Percentiles rank a stretch among this genome's conserved stretches.
These are phyloP conservation scores for Boletus rubescentipes DNA, from an alignment of 768 basidiomycete genomes.

Conservation along the genomic window DNA sequence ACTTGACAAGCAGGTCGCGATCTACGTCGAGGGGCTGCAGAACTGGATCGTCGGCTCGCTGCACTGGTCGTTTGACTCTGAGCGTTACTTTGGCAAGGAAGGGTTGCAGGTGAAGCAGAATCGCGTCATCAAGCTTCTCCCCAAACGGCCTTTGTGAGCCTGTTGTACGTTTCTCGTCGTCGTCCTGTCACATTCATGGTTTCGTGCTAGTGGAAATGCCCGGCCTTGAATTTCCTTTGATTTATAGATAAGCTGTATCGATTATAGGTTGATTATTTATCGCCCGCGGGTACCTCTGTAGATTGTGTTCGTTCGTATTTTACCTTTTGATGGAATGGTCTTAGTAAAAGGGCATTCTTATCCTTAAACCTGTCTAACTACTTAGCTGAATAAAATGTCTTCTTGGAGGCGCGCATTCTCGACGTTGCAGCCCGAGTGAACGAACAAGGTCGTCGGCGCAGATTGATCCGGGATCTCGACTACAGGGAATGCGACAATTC, in stretches of 20 bases:
- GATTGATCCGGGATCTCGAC: neutral
- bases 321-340: conserved; percentile 6
- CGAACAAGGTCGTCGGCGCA: neutral
- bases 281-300: neutral
- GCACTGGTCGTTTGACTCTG: conserved; percentile 71
- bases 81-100: conserved; percentile 64
- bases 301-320: conserved; percentile 11
- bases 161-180: neutral
- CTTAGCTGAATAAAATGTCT: neutral
- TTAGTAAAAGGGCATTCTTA: neutral
- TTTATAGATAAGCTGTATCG: conserved; percentile 13
- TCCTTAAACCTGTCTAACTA: neutral
- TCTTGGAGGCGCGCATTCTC: neutral
- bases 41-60: conserved; percentile 73
- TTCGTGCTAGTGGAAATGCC: neutral
- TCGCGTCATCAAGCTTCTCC: conserved; percentile 52
- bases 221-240: neutral
- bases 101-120: conserved; percentile 55
- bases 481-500: neutral
- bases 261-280: neutral
- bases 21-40: conserved; percentile 62
- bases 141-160: conserved; percentile 29
- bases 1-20: conserved; percentile 54
- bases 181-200: neutral
- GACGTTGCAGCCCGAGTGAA: neutral